Conservation (phyloP, 768 basidiomycete species). For the Boletus huronensis region DNA sequence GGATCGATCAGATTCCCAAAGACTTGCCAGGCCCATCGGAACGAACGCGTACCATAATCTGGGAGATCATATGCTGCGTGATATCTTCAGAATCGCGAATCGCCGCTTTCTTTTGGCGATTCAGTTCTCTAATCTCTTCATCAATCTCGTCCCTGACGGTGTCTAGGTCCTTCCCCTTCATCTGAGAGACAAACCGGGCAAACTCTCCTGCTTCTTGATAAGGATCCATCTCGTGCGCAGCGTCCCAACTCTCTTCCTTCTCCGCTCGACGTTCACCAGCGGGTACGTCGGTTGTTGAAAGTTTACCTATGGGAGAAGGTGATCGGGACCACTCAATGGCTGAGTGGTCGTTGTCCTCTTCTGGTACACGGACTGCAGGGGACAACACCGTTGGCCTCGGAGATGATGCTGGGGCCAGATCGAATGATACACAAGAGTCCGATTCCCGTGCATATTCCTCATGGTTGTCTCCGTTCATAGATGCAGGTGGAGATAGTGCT, state of each 20-base stretch:
- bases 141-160: slow-evolving; percentile 86
- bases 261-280: slow-evolving; percentile 22
- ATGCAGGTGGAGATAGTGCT: slow-evolving; percentile 13
- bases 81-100: slow-evolving; percentile 95
- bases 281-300: slow-evolving; percentile 3
- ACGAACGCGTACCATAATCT: slow-evolving; percentile 56
- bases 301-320: slow-evolving; percentile 29
- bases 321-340: slow-evolving; percentile 39
- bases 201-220: slow-evolving; percentile 84
- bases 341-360: slow-evolving; percentile 25
- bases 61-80: slow-evolving; percentile 90
- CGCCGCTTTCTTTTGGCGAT: slow-evolving; percentile 81
- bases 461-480: slow-evolving; percentile 14
- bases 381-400: slow-evolving; percentile 9
- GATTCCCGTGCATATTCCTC: slow-evolving; percentile 1
- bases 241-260: slow-evolving; percentile 61
- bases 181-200: slow-evolving; percentile 86
- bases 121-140: slow-evolving; percentile 78
- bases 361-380: not conserved
- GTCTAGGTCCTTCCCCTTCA: slow-evolving; percentile 82
- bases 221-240: slow-evolving; percentile 81
- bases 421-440: not conserved
- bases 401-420: slow-evolving; percentile 5
- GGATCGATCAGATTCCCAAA: slow-evolving; percentile 4
- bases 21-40: not conserved